A percentile compares a stretch with the other conserved stretches of the same genome.
Evolutionary conservation across 257 asterid species (phyloP).

Genomic region (Solanum ahanhuiri): DNA sequence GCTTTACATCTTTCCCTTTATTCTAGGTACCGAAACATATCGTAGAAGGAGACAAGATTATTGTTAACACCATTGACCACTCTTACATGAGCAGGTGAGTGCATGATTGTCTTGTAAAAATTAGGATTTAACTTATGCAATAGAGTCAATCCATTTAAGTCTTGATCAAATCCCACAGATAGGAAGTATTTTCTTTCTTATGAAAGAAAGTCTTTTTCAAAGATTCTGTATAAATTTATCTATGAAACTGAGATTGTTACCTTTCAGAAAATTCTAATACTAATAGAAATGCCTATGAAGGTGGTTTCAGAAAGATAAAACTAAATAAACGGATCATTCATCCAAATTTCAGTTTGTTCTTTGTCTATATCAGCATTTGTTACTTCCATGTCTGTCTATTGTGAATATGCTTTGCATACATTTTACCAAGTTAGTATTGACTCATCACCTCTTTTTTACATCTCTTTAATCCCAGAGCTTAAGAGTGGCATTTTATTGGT

Average conservation of each 20-base stretch:
- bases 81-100: constrained; percentile 62
- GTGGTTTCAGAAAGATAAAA: background rate
- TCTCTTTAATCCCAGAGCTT: constrained; percentile 9
- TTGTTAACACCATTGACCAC: constrained; percentile 46
- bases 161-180: background rate
- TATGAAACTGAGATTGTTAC: background rate
- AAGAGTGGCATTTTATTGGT: background rate
- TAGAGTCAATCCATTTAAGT: background rate
- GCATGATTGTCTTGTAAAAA: background rate
- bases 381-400: background rate
- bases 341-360: background rate
- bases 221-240: background rate
- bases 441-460: background rate
- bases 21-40: constrained; percentile 71
- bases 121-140: background rate
- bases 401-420: background rate
- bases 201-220: background rate
- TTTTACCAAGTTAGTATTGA: background rate
- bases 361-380: background rate
- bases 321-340: background rate
- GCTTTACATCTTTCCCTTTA: background rate
- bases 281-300: background rate
- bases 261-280: background rate
- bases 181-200: background rate
- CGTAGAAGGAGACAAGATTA: constrained; percentile 51